A percentile compares a stretch with the other conserved stretches of the same genome.
These are phyloP conservation scores for Furcasterigmium sp. DNA, from an alignment of 2,329 filamentous ascomycete species.

Conservation along the genomic window DNA sequence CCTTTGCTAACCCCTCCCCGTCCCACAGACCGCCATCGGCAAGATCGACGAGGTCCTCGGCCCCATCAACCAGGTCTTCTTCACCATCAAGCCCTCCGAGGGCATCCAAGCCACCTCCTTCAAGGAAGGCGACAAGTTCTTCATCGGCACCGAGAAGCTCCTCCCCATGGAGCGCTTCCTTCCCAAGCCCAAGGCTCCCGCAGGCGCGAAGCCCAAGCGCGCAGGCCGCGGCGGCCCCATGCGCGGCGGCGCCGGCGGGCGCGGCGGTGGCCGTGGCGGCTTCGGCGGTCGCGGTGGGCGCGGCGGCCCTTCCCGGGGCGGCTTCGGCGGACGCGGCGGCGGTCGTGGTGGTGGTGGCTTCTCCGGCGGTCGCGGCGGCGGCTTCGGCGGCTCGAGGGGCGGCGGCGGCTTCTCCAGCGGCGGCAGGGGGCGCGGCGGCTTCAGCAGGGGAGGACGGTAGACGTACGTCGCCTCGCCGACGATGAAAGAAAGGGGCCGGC, in stretches of 20 bases:
- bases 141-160: constrained; percentile 89
- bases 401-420: constrained; percentile 10
- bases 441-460: constrained; percentile 9
- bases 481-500: too few species aligned
- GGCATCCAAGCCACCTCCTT: constrained; percentile 93
- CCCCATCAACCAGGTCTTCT: constrained; percentile 95
- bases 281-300: constrained; percentile 36
- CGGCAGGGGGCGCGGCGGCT: constrained; percentile 10
- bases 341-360: constrained; percentile 22
- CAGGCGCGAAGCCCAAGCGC: constrained; percentile 57
- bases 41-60: constrained; percentile 98
- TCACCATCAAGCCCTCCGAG: constrained; percentile 95
- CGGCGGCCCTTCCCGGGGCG: constrained; percentile 25
- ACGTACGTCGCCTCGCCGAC: too few species aligned
- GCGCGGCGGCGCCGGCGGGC: constrained; percentile 24
- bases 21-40: constrained; percentile 70
- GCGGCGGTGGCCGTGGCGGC: constrained; percentile 23
- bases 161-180: constrained; percentile 94
- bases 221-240: constrained; percentile 44
- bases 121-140: constrained; percentile 96
- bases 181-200: constrained; percentile 78
- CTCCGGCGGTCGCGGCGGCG: constrained; percentile 21
- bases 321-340: constrained; percentile 20
- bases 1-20: background rate
- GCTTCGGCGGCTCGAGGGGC: constrained; percentile 3